Evolutionary conservation across 2,329 filamentous ascomycete genomes (phyloP).

Genomic region (Aspergillus fumigatiaffinis): DNA sequence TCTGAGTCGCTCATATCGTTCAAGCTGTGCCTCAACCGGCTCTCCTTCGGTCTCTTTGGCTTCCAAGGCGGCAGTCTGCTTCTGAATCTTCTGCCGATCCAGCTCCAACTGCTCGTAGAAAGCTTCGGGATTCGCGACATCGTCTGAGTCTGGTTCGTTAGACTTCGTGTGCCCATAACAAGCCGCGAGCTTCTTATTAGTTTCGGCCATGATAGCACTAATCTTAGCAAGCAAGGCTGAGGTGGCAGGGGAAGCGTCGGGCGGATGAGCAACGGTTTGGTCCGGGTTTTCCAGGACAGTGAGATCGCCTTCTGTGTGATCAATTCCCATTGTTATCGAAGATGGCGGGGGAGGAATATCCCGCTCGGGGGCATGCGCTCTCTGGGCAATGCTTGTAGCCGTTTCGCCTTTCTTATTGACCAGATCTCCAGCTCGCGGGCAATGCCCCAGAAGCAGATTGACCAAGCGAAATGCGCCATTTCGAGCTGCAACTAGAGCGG

Average conservation of each 20-base stretch:
- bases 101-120: conserved; percentile 41
- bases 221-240: conserved; percentile 67
- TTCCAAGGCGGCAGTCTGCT: conserved; percentile 33
- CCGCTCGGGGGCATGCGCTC: conserved; percentile 64
- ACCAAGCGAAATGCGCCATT: conserved; percentile 78
- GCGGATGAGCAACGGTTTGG: conserved; percentile 24
- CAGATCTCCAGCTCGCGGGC: conserved; percentile 73
- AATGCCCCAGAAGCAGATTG: conserved; percentile 65
- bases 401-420: conserved; percentile 77
- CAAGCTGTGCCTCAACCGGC: conserved; percentile 32
- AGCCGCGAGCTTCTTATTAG: conserved; percentile 64
- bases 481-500: conserved; percentile 79
- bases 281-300: conserved; percentile 26
- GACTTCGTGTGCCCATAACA: conserved; percentile 59
- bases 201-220: conserved; percentile 65
- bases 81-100: conserved; percentile 42
- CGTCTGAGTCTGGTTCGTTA: conserved; percentile 50
- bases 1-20: conserved; percentile 37
- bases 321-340: conserved; percentile 50
- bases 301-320: conserved; percentile 29
- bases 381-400: conserved; percentile 77
- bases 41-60: conserved; percentile 37
- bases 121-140: conserved; percentile 40
- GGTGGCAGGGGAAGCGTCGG: conserved; percentile 58
- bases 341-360: conserved; percentile 67